Conservation (phyloP, 2,329 filamentous ascomycete species). For the Juglanconis juglandina region DNA sequence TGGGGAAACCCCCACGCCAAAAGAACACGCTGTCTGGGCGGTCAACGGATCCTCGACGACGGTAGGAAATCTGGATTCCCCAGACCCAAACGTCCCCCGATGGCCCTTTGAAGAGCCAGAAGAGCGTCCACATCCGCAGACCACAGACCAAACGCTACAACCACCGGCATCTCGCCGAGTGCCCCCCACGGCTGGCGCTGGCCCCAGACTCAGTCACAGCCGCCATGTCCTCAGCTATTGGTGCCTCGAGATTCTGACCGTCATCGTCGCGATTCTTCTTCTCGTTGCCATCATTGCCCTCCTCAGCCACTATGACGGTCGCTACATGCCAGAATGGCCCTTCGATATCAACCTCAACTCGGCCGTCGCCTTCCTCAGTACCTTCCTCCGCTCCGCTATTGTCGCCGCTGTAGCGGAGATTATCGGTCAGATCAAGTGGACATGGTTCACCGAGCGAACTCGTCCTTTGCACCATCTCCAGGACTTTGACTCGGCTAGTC, state of each 20-base stretch:
- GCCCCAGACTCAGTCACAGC: slow-evolving; percentile 2
- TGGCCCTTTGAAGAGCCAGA: slow-evolving; percentile 2
- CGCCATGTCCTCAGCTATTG: slow-evolving; percentile 9
- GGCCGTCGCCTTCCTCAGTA: slow-evolving; percentile 20
- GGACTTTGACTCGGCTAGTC: slow-evolving; percentile 30
- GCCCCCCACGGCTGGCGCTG: not conserved
- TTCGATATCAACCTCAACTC: slow-evolving; percentile 24
- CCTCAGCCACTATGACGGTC: slow-evolving; percentile 6
- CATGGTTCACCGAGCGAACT: slow-evolving; percentile 26
- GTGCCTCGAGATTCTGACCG: slow-evolving; percentile 12
- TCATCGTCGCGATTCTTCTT: slow-evolving; percentile 8
- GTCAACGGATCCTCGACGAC: not conserved
- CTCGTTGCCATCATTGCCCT: slow-evolving; percentile 12
- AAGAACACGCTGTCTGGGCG: not conserved
- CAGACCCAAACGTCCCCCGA: not conserved
- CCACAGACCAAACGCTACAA: not conserved
- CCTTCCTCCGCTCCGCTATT: slow-evolving; percentile 23
- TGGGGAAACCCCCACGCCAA: not conserved
- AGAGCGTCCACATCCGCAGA: not conserved
- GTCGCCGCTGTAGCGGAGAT: slow-evolving; percentile 27
- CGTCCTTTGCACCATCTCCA: slow-evolving; percentile 28
- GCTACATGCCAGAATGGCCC: slow-evolving; percentile 22
- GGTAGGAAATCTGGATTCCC: not conserved
- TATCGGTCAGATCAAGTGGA: slow-evolving; percentile 32
- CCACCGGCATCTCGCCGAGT: not conserved